Conservation (phyloP, 2,329 filamentous ascomycete genomes). For the Aschersonia sp. region DNA sequence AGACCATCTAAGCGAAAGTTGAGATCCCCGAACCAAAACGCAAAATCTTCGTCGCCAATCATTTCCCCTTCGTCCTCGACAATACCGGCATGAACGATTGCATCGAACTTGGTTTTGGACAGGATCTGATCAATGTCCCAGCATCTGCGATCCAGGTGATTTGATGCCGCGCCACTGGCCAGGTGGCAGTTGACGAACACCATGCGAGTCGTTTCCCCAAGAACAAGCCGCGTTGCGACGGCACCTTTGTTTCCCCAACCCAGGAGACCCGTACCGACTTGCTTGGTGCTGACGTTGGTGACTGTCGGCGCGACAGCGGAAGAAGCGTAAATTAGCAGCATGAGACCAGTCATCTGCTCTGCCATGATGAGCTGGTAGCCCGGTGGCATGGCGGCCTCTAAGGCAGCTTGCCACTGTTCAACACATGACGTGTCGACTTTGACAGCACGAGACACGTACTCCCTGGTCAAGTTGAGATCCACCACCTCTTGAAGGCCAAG, state of each 20-base stretch:
- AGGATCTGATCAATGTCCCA: slow-evolving; percentile 80
- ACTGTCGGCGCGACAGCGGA: slow-evolving; percentile 60
- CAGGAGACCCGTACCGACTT: slow-evolving; percentile 76
- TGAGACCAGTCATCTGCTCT: slow-evolving; percentile 74
- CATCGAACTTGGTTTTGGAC: slow-evolving; percentile 62
- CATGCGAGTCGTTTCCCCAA: slow-evolving; percentile 80
- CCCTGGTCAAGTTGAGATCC: slow-evolving; percentile 64
- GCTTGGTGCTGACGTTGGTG: slow-evolving; percentile 66
- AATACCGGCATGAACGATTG: slow-evolving; percentile 51
- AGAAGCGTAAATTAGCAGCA: slow-evolving; percentile 76
- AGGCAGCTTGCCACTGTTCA: slow-evolving; percentile 66
- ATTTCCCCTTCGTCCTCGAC: slow-evolving; percentile 49
- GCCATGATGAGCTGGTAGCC: slow-evolving; percentile 67
- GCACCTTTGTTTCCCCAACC: slow-evolving; percentile 91
- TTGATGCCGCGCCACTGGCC: slow-evolving; percentile 69
- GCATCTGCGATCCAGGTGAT: slow-evolving; percentile 66
- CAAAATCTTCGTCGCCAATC: slow-evolving; percentile 83
- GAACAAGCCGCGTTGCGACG: slow-evolving; percentile 62
- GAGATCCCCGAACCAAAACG: slow-evolving; percentile 91
- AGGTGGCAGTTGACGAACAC: slow-evolving; percentile 89
- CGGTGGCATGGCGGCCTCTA: slow-evolving; percentile 58
- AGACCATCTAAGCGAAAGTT: slow-evolving; percentile 87
- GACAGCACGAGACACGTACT: slow-evolving; percentile 52
- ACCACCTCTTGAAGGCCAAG: slow-evolving; percentile 87
- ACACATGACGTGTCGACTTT: slow-evolving; percentile 60